phyloP scores from a whole-genome alignment of 345 rosid genomes.

The Carallia brachiata region DNA sequence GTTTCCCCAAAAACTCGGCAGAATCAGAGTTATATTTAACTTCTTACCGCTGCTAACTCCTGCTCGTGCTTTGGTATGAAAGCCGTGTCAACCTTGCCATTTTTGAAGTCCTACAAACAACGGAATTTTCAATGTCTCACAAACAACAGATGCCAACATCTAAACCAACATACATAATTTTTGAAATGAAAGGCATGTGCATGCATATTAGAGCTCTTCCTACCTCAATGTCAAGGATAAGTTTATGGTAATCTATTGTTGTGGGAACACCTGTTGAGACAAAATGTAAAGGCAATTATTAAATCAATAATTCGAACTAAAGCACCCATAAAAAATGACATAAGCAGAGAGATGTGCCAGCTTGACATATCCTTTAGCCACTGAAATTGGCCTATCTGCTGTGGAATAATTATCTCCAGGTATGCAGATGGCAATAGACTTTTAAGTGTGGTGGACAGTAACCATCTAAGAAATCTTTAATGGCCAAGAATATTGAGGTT shows the following conservation, averaged over 20 bases:
- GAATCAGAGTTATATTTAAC: slow-evolving; percentile 12
- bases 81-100: slow-evolving; percentile 97
- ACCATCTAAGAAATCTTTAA: neutral
- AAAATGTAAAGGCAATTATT: neutral
- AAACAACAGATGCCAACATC: no score
- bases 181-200: neutral
- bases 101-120: slow-evolving; percentile 75
- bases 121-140: neutral
- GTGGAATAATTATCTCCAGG: neutral
- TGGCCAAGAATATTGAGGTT: no score
- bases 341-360: neutral
- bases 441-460: neutral
- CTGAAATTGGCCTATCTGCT: no score
- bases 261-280: slow-evolving; percentile 81
- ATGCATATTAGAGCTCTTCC: slow-evolving; percentile 19
- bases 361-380: neutral
- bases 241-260: slow-evolving; percentile 91
- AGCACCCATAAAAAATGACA: neutral
- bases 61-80: slow-evolving; percentile 94
- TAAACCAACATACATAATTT: neutral
- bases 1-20: neutral
- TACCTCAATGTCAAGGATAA: slow-evolving; percentile 94
- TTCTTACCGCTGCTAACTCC: slow-evolving; percentile 72
- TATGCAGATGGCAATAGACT: neutral
- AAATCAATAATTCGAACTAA: neutral